These are phyloP conservation scores for Diaporthe sp. DNA, from an alignment of 2,329 filamentous ascomycete species.

Conservation along the genomic window DNA sequence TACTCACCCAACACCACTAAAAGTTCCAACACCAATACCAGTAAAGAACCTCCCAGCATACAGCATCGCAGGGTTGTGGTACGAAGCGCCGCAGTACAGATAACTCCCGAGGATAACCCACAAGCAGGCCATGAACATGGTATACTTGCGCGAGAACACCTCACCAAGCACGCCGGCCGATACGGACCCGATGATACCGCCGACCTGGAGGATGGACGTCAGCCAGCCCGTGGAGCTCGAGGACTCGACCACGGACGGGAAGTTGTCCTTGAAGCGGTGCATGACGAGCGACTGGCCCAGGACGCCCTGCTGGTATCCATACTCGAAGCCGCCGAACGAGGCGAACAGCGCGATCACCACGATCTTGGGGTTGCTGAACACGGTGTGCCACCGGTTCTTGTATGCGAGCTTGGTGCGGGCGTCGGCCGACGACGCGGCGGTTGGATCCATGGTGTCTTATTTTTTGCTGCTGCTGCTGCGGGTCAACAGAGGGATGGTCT, in stretches of 20 bases:
- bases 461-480: background rate
- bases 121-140: slow-evolving; percentile 59
- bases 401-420: slow-evolving; percentile 13
- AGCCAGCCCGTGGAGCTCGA: slow-evolving; percentile 61
- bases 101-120: slow-evolving; percentile 59
- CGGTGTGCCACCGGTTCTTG: slow-evolving; percentile 31
- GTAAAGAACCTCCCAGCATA: slow-evolving; percentile 62
- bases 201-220: slow-evolving; percentile 61
- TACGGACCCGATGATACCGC: slow-evolving; percentile 60
- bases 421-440: slow-evolving; percentile 8
- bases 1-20: slow-evolving; percentile 51
- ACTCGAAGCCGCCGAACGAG: slow-evolving; percentile 59
- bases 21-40: slow-evolving; percentile 59
- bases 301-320: slow-evolving; percentile 66
- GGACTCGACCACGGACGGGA: slow-evolving; percentile 57
- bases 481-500: background rate
- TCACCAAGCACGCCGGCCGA: slow-evolving; percentile 59
- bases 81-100: slow-evolving; percentile 54
- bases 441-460: background rate
- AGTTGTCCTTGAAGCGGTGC: slow-evolving; percentile 59
- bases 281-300: slow-evolving; percentile 65
- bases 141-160: slow-evolving; percentile 61
- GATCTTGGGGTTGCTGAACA: slow-evolving; percentile 32
- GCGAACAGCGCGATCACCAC: slow-evolving; percentile 34
- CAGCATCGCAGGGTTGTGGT: slow-evolving; percentile 51